A percentile compares a stretch with the other conserved stretches of the same genome.
These are phyloP conservation scores for Aphanomyces cochlioides DNA, from an alignment of 352 stramenopile species.

Conservation along the genomic window DNA sequence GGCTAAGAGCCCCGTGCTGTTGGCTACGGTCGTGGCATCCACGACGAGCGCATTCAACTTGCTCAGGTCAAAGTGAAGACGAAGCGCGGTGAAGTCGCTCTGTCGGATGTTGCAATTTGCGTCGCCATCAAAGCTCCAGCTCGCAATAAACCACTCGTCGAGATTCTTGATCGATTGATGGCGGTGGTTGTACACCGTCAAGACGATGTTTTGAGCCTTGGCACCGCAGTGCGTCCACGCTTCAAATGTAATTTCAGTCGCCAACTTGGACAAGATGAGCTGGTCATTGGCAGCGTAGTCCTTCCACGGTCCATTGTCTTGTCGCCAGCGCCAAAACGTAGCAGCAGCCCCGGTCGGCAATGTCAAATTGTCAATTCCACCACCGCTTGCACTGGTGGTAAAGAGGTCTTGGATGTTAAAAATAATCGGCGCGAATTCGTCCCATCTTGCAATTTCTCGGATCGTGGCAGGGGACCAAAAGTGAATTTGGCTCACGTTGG, in stretches of 20 bases:
- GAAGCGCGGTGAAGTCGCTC: background rate
- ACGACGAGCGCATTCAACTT: background rate
- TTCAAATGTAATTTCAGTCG: background rate
- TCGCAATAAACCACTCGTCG: background rate
- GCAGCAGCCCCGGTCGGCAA: too few relatives aligned
- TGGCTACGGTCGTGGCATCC: background rate
- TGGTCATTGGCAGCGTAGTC: background rate
- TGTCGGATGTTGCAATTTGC: background rate
- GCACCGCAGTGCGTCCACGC: conserved; percentile 2
- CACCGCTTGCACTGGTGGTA: too few relatives aligned
- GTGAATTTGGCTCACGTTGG: background rate
- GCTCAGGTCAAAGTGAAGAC: background rate
- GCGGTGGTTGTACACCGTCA: background rate
- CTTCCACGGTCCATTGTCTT: background rate
- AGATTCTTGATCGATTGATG: background rate
- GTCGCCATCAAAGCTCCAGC: background rate
- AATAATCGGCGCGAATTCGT: background rate
- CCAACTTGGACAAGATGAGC: background rate
- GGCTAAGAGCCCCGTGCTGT: background rate
- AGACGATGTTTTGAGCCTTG: background rate
- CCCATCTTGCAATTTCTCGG: background rate
- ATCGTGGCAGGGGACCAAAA: background rate
- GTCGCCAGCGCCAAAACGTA: conserved; percentile 9
- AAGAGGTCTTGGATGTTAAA: background rate
- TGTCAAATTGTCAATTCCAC: too few relatives aligned